Evolutionary conservation across 2,329 filamentous ascomycete species (phyloP).

Genomic region (Aaosphaeria pasadenensis): DNA sequence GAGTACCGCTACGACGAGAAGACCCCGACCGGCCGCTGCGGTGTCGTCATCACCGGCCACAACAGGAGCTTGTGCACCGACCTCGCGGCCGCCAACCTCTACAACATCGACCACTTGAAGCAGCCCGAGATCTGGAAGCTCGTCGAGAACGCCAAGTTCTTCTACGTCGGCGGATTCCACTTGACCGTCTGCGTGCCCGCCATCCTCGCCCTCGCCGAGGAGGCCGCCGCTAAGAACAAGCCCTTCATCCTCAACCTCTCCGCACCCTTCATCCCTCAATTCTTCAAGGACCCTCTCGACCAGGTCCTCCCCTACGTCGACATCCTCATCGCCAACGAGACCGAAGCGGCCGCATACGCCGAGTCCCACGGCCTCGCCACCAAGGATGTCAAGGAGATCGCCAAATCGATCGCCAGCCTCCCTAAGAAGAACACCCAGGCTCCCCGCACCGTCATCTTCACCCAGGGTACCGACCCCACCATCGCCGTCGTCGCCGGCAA

Average conservation of each 20-base stretch:
- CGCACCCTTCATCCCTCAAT: constrained; percentile 92
- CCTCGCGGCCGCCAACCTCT: constrained; percentile 93
- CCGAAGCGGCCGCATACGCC: constrained; percentile 85
- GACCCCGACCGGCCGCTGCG: constrained; percentile 86
- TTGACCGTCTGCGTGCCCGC: constrained; percentile 93
- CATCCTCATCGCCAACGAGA: constrained; percentile 95
- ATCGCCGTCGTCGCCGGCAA: constrained; percentile 69
- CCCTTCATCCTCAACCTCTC: constrained; percentile 86
- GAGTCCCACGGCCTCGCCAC: constrained; percentile 72
- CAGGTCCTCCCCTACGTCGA: constrained; percentile 87
- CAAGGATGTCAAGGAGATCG: constrained; percentile 80
- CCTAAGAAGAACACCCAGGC: constrained; percentile 89
- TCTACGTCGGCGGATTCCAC: constrained; percentile 95
- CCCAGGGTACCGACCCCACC: constrained; percentile 90
- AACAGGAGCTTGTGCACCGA: constrained; percentile 94
- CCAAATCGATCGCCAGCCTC: constrained; percentile 77
- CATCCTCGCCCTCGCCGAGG: constrained; percentile 83
- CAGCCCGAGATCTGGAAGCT: constrained; percentile 86
- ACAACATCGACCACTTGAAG: constrained; percentile 92
- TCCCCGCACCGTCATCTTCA: constrained; percentile 84
- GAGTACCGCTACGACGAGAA: constrained; percentile 90
- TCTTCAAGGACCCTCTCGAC: constrained; percentile 96
- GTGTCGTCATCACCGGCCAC: constrained; percentile 94
- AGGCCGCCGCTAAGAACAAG: constrained; percentile 89
- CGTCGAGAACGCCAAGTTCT: constrained; percentile 82